These are phyloP conservation scores for Podaxis sp. DNA, from an alignment of 768 basidiomycete species.

Conservation along the genomic window DNA sequence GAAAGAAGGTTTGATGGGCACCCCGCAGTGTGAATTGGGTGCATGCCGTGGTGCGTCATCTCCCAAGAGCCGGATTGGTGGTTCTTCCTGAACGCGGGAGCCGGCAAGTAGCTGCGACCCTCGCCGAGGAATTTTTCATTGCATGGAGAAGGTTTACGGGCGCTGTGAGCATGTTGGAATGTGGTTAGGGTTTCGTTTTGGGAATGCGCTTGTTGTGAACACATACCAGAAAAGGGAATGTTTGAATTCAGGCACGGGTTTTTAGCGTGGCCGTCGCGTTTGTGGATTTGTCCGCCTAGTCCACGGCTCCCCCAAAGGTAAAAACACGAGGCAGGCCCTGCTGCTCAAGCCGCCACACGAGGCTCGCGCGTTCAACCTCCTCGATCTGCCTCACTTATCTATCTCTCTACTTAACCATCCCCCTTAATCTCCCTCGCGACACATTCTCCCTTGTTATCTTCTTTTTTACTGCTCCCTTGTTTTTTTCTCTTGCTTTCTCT, in stretches of 20 bases:
- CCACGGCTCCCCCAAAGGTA: constrained; percentile 29
- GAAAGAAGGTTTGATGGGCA: not conserved
- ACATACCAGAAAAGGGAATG: constrained; percentile 16
- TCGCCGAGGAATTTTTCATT: not conserved
- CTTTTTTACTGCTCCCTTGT: constrained; percentile 1
- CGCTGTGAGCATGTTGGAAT: not conserved
- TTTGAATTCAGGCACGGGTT: constrained; percentile 28
- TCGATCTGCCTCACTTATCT: constrained; percentile 11
- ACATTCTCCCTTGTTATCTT: not conserved
- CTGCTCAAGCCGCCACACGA: constrained; percentile 38
- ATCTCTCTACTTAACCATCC: not conserved
- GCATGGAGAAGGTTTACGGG: not conserved
- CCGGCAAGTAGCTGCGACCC: not conserved
- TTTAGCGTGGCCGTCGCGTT: constrained; percentile 15
- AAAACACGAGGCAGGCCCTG: constrained; percentile 44
- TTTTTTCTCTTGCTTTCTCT: not conserved
- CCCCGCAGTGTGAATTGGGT: not conserved
- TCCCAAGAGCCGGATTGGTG: not conserved
- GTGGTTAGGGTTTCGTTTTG: constrained; percentile 20
- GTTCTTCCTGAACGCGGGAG: not conserved
- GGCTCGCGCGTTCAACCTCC: constrained; percentile 35
- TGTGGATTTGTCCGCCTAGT: constrained; percentile 27
- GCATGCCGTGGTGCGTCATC: not conserved
- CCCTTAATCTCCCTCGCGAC: constrained; percentile 9
- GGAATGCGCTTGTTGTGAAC: constrained; percentile 14